Percentiles rank a stretch among this genome's conserved stretches.
Conservation (phyloP, 1,139 yeast genomes). For the Hemisphaericaspora subhashii region DNA sequence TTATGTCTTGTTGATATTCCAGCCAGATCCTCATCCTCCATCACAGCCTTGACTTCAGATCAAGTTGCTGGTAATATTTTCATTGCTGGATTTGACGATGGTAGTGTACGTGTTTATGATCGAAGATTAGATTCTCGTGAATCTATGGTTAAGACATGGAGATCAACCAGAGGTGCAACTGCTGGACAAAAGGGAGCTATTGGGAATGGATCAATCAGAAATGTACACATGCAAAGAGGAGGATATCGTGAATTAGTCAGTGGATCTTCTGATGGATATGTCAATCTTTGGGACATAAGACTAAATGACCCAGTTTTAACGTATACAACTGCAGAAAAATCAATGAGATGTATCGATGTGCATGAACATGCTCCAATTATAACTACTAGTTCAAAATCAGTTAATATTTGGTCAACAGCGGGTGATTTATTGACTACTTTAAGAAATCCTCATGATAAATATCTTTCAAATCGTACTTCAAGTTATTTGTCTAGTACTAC, state of each 20-base stretch:
- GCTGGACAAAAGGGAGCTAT: slow-evolving; percentile 8
- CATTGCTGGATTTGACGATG: slow-evolving; percentile 93
- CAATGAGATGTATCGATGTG: slow-evolving; percentile 72
- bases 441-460: slow-evolving; percentile 49
- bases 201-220: slow-evolving; percentile 58
- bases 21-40: slow-evolving; percentile 86
- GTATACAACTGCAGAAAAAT: slow-evolving; percentile 57
- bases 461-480: slow-evolving; percentile 46
- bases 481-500: slow-evolving; percentile 64
- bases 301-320: slow-evolving; percentile 66
- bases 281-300: slow-evolving; percentile 90
- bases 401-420: slow-evolving; percentile 85
- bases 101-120: slow-evolving; percentile 87
- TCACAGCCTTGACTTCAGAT: slow-evolving; percentile 87
- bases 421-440: slow-evolving; percentile 72
- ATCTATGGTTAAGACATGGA: slow-evolving; percentile 85
- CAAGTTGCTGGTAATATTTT: slow-evolving; percentile 94
- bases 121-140: slow-evolving; percentile 82
- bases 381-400: slow-evolving; percentile 79
- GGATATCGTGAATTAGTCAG: slow-evolving; percentile 88
- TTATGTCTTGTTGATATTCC: slow-evolving; percentile 85
- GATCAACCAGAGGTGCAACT: slow-evolving; percentile 25
- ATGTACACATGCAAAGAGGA: slow-evolving; percentile 95
- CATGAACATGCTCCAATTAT: slow-evolving; percentile 97
- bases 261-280: slow-evolving; percentile 79